phyloP scores from a whole-genome alignment of 148 eudicot genomes.

The Pharnaceum exiguum region DNA sequence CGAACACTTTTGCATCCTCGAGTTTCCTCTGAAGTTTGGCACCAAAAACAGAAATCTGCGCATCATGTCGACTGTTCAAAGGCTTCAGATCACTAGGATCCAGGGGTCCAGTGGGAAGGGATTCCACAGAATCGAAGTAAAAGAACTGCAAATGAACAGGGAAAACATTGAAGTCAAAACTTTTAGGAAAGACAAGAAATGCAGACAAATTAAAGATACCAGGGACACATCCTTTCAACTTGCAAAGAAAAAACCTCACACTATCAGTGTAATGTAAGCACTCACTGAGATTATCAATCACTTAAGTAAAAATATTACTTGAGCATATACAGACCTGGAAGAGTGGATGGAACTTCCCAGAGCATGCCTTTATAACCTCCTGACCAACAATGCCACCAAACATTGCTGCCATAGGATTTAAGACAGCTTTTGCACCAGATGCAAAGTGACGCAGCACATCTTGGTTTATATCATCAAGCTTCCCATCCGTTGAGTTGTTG shows the following conservation, averaged over 20 bases:
- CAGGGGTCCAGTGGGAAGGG: constrained; percentile 62
- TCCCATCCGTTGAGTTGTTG: constrained; percentile 34
- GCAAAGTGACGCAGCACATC: constrained; percentile 55
- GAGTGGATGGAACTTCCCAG: constrained; percentile 78
- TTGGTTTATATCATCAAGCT: constrained; percentile 48
- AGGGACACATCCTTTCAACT: too few relatives aligned
- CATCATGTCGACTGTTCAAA: constrained; percentile 70
- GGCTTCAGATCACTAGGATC: constrained; percentile 58
- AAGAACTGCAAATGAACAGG: constrained; percentile 44
- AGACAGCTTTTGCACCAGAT: constrained; percentile 62
- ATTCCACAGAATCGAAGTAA: constrained; percentile 77
- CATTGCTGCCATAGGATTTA: constrained; percentile 83
- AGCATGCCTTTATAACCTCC: constrained; percentile 81
- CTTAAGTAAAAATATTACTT: neutral
- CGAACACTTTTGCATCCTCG: constrained; percentile 53
- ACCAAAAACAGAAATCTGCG: constrained; percentile 75
- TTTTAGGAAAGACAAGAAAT: too few relatives aligned
- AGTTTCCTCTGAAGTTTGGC: constrained; percentile 66
- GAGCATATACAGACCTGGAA: constrained; percentile 43
- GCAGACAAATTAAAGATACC: too few relatives aligned
- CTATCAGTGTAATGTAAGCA: neutral
- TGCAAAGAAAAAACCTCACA: too few relatives aligned
- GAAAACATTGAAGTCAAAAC: neutral
- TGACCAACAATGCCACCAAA: constrained; percentile 90
- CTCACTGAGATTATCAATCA: neutral